Evolutionary conservation across 2,329 filamentous ascomycete genomes (phyloP), one percentile per base, ranked within the genome.

Genomic region (Neofusicoccum parvum): DNA sequence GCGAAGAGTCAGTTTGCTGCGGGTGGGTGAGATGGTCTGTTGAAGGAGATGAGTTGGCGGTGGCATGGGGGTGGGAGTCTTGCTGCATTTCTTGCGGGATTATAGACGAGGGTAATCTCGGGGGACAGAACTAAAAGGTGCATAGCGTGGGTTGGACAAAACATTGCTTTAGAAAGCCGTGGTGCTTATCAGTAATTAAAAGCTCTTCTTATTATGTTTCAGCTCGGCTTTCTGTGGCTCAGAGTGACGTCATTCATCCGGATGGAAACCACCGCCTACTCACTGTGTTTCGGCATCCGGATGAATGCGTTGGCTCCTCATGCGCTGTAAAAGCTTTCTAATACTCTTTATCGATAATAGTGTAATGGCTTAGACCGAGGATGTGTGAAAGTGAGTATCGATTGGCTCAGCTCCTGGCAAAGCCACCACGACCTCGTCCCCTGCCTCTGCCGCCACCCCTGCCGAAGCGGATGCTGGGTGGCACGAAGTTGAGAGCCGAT

Each of bases 401-500:
- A 12, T 37, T 48, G 27, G 14, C n/a, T 64, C 43, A 65, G 45
- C 51, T 37, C 36, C 45, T 49, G 10, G 63, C 34, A n/a, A 58
- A 49, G 17, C 51, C 63, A 34, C 63, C 63, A 14, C 53, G 43
- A 12, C 53, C 63, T 39, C 59, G 34, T 39, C n/a, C 54, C 17
- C 43, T 54, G 1, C 62, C 50, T 45, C 46, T 14, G 12, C 58
- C 20, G 20, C 62, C 23, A 9, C 82, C 82, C 65, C 85, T 82
- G 14, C 89, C 89, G 74, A 92, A 91, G 10, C 85, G 84, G 59
- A 92, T 79, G 70, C 86, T 90, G 20, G 83, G 81, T 17, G 91
- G 91, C 5, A 93, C 83, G 71, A 94, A 92, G 62, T 86, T 86
- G 67, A 94, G 78, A 3, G 89, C 82, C 1, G 90, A 91, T 88